Evolutionary conservation across 2,329 filamentous ascomycete genomes (phyloP).

Genomic region (Leptographium lundbergii): DNA sequence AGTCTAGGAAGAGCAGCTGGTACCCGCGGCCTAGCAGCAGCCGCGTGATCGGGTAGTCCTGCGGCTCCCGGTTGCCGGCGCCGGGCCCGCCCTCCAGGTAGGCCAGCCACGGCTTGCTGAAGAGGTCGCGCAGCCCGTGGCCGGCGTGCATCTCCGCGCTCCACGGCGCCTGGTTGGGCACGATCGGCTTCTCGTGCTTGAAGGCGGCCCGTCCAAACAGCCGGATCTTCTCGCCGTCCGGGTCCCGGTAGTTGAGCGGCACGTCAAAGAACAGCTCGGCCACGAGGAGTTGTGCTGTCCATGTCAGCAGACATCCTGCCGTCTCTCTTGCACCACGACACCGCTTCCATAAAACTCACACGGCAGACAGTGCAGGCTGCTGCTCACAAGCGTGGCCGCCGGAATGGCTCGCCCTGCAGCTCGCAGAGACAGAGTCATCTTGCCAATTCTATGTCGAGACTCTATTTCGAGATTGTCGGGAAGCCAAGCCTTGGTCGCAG

Average conservation of each 20-base stretch:
- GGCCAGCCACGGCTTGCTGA: conserved; percentile 45
- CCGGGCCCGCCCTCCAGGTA: conserved; percentile 84
- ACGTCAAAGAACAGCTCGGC: conserved; percentile 82
- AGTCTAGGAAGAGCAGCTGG: conserved; percentile 77
- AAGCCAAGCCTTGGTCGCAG: neutral
- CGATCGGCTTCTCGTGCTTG: conserved; percentile 51
- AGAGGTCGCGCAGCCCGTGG: conserved; percentile 4
- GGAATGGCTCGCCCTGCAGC: neutral
- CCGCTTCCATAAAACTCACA: neutral
- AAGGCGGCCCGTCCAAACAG: conserved; percentile 68
- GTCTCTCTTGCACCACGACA: neutral
- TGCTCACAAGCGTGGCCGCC: neutral
- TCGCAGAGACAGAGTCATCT: neutral
- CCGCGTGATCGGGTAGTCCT: conserved; percentile 59
- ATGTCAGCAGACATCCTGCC: neutral
- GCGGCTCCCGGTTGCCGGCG: conserved; percentile 61
- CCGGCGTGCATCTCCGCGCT: conserved; percentile 17
- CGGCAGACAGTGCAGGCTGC: conserved; percentile 5
- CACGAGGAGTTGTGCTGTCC: conserved; percentile 56
- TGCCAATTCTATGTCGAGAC: neutral
- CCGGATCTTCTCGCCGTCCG: conserved; percentile 46
- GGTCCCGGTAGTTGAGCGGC: conserved; percentile 62
- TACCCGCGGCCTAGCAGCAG: conserved; percentile 68
- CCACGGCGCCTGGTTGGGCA: conserved; percentile 24
- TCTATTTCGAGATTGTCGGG: neutral